Conservation (phyloP, 169 alveolate species). For the Plasmodium gonderi region DNA sequence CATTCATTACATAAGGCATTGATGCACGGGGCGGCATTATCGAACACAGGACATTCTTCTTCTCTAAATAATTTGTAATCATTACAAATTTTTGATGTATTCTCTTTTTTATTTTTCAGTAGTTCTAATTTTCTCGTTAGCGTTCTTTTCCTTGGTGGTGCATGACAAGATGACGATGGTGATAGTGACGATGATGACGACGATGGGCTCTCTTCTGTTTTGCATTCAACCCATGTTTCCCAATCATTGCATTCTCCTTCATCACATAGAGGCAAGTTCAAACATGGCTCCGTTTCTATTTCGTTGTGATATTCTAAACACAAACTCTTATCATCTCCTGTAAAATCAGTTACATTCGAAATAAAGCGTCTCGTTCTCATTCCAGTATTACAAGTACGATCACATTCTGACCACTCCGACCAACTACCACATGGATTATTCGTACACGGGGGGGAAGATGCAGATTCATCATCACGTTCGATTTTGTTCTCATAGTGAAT, state of each 20-base stretch:
- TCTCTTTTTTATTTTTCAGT: constrained; percentile 4
- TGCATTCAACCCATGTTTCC: constrained; percentile 65
- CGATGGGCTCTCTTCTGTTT: neutral
- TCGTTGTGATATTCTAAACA: constrained; percentile 44
- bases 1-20: constrained; percentile 69
- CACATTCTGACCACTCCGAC: constrained; percentile 73
- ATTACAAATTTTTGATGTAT: constrained; percentile 24
- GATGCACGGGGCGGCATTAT: constrained; percentile 7
- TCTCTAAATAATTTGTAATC: constrained; percentile 49
- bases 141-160: constrained; percentile 19
- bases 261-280: constrained; percentile 38
- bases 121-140: constrained; percentile 43
- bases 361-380: constrained; percentile 42
- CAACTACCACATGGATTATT: constrained; percentile 50
- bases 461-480: constrained; percentile 35
- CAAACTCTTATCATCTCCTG: constrained; percentile 11
- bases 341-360: constrained; percentile 13
- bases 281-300: constrained; percentile 51
- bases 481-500: constrained; percentile 21
- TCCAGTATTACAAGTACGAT: constrained; percentile 55
- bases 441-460: constrained; percentile 1
- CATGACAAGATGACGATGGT: constrained; percentile 10
- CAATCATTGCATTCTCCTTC: constrained; percentile 52
- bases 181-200: neutral
- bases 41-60: constrained; percentile 52